phyloP scores from a whole-genome alignment of 176 grass and related monocot species.

The Zoysia japonica region DNA sequence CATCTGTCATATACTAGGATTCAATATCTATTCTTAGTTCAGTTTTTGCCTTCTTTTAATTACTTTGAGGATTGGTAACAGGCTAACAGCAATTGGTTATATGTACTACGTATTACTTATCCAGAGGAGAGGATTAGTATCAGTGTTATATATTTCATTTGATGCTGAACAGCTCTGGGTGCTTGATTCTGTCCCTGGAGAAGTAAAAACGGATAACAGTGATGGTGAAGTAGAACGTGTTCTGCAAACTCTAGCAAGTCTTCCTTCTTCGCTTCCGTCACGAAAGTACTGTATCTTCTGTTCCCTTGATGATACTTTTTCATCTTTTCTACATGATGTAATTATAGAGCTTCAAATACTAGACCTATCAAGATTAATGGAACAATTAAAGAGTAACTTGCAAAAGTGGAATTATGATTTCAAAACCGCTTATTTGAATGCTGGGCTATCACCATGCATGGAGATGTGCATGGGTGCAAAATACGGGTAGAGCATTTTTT shows the following conservation, averaged over 20 bases:
- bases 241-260: slow-evolving; percentile 69
- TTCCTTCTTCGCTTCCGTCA: slow-evolving; percentile 73
- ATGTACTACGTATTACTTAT: not conserved
- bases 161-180: slow-evolving; percentile 95
- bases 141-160: slow-evolving; percentile 34
- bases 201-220: slow-evolving; percentile 68
- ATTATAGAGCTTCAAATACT: not conserved
- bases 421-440: not conserved
- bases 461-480: not conserved
- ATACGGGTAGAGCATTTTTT: not conserved
- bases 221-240: slow-evolving; percentile 84
- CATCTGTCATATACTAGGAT: not conserved
- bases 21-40: not conserved
- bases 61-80: not conserved
- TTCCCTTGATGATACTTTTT: not conserved
- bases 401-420: not conserved
- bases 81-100: not conserved
- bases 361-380: not conserved
- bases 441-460: not conserved
- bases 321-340: slow-evolving; percentile 8
- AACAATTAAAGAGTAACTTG: not conserved
- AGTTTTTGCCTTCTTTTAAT: not conserved
- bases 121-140: not conserved
- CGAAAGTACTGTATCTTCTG: slow-evolving; percentile 60
- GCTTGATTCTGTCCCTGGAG: slow-evolving; percentile 88